Percentiles rank a stretch among this genome's conserved stretches.
phyloP scores from a whole-genome alignment of 2,329 filamentous ascomycete genomes.

The Ophiostoma sp. region DNA sequence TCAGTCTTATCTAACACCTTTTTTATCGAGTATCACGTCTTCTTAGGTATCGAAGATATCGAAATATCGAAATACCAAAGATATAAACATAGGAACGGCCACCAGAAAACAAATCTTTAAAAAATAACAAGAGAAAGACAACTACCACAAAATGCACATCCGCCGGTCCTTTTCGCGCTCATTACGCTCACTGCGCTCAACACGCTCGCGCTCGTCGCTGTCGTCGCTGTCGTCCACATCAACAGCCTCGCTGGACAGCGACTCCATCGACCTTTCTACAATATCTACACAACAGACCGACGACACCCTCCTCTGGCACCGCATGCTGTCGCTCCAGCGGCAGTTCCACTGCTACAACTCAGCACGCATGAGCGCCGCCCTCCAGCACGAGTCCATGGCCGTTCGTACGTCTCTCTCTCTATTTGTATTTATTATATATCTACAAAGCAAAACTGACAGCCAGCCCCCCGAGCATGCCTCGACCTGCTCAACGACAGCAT shows the following conservation, averaged over 20 bases:
- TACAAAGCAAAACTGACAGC: neutral
- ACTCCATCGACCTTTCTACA: slow-evolving; percentile 22
- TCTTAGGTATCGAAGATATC: neutral
- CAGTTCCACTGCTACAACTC: slow-evolving; percentile 43
- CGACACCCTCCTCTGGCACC: slow-evolving; percentile 39
- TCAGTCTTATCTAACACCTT: neutral
- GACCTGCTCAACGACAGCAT: slow-evolving; percentile 35
- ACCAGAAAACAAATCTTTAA: too few relatives aligned
- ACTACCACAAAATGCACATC: neutral
- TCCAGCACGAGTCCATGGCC: slow-evolving; percentile 36
- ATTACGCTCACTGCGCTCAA: neutral
- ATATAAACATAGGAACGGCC: too few relatives aligned
- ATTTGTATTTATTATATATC: neutral
- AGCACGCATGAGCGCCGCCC: slow-evolving; percentile 41
- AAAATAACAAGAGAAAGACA: neutral
- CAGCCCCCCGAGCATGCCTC: slow-evolving; percentile 33
- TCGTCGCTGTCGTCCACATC: neutral
- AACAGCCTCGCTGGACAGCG: slow-evolving; percentile 21
- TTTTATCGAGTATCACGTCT: neutral
- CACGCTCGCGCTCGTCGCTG: neutral
- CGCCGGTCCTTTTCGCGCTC: neutral
- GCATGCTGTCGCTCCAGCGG: slow-evolving; percentile 41
- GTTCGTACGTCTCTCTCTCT: slow-evolving; percentile 33
- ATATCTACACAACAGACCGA: neutral
- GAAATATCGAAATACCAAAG: too few relatives aligned